Evolutionary conservation across 139 green algal species (phyloP).

Genomic region (Chlamydomonas eustigma): DNA sequence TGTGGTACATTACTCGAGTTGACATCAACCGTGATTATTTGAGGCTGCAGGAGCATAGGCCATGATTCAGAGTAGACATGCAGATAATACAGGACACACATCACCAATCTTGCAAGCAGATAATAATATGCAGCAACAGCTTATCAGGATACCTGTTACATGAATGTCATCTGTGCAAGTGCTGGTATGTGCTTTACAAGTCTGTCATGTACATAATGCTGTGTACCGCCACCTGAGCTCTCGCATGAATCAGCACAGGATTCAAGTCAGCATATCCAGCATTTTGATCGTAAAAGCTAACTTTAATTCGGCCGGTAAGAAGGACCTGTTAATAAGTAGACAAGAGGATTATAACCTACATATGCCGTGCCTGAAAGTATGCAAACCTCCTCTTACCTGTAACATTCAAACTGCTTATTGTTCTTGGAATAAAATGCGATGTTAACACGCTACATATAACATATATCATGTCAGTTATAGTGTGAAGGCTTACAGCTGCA

Average conservation of each 20-base stretch:
- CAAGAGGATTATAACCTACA: too few species aligned
- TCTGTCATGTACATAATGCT: background rate
- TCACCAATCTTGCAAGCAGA: background rate
- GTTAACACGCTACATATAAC: too few species aligned
- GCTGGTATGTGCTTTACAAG: too few species aligned
- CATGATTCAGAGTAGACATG: background rate
- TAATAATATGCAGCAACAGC: too few species aligned
- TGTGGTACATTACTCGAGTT: conserved; percentile 59
- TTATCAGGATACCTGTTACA: too few species aligned
- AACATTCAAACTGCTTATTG: too few species aligned
- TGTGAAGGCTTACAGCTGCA: conserved; percentile 33
- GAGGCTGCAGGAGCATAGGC: background rate
- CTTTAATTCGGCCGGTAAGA: conserved; percentile 44
- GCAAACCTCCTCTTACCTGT: too few species aligned
- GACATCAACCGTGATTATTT: conserved; percentile 45
- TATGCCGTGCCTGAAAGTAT: too few species aligned
- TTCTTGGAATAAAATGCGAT: too few species aligned
- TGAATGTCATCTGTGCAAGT: too few species aligned
- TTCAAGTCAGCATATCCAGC: conserved; percentile 37
- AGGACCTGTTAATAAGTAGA: conserved; percentile 21
- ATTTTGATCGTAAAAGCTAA: conserved; percentile 65
- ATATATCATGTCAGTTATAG: background rate
- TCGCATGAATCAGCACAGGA: conserved; percentile 19
- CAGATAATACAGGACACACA: background rate
- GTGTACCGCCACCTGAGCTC: conserved; percentile 12